These are phyloP conservation scores for Aspergillus aculeatinus DNA, from an alignment of 2,329 filamentous ascomycete genomes.

Conservation along the genomic window DNA sequence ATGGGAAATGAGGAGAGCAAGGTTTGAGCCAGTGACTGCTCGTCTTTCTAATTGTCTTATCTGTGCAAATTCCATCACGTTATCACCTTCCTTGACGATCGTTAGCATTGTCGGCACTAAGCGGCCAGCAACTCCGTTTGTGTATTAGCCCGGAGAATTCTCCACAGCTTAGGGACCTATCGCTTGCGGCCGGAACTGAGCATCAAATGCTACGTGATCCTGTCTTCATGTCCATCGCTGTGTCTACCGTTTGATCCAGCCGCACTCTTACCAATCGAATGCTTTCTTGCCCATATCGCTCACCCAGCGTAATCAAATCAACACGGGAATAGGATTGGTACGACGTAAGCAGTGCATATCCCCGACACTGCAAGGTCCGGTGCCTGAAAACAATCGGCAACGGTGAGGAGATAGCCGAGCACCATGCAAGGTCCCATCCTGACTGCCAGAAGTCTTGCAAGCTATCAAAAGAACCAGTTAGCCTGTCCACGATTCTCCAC, in stretches of 20 bases:
- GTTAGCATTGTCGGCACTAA: not conserved
- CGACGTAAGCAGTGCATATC: no score
- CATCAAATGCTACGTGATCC: not conserved
- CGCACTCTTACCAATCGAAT: not conserved
- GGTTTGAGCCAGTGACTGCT: not conserved
- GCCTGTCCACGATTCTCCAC: not conserved
- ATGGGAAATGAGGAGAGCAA: not conserved
- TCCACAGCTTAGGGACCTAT: not conserved
- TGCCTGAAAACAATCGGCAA: not conserved
- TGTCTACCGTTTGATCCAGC: not conserved
- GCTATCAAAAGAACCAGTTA: not conserved
- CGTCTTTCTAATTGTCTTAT: conserved; percentile 1
- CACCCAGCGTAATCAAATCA: not conserved
- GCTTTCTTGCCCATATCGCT: not conserved
- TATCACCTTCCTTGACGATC: not conserved
- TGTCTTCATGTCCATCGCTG: not conserved
- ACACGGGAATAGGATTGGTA: no score
- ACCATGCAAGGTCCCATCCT: conserved; percentile 5
- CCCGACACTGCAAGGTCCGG: not conserved
- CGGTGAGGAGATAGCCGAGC: not conserved
- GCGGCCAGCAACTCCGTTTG: not conserved
- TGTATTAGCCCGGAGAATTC: not conserved
- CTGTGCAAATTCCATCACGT: not conserved
- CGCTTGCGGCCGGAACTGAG: not conserved
- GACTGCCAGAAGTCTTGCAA: not conserved